A percentile compares a stretch with the other conserved stretches of the same genome.
phyloP scores from a whole-genome alignment of 208 protist genomes.

The Leishmania major region DNA sequence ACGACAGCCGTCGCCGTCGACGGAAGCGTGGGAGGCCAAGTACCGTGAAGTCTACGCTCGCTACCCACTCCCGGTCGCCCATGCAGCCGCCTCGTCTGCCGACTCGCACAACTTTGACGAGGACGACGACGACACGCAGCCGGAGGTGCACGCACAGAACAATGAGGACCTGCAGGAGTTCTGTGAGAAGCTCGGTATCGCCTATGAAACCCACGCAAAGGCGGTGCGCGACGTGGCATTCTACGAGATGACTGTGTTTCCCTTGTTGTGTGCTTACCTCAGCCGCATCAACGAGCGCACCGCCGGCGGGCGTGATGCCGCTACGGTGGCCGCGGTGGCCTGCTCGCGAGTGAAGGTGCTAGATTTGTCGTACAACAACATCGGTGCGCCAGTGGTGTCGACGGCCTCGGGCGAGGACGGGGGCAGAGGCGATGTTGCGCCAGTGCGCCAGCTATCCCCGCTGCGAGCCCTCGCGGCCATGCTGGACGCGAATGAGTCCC shows the following conservation, averaged over 20 bases:
- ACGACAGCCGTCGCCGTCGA: slow-evolving; percentile 41
- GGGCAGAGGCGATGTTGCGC: slow-evolving; percentile 15
- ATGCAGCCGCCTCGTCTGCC: not conserved
- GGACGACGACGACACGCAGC: slow-evolving; percentile 31
- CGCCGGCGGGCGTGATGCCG: slow-evolving; percentile 4
- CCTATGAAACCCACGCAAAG: slow-evolving; percentile 57
- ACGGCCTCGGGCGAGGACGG: slow-evolving; percentile 5
- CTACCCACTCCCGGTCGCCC: slow-evolving; percentile 61
- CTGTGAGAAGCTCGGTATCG: slow-evolving; percentile 55
- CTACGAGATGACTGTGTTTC: slow-evolving; percentile 70
- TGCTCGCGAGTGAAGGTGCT: slow-evolving; percentile 42
- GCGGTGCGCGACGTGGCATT: slow-evolving; percentile 55
- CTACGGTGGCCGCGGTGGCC: slow-evolving; percentile 19
- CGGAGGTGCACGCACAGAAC: slow-evolving; percentile 39
- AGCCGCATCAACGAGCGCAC: slow-evolving; percentile 32
- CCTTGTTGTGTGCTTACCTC: slow-evolving; percentile 63
- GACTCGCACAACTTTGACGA: slow-evolving; percentile 1
- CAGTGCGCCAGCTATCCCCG: slow-evolving; percentile 36
- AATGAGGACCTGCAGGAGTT: slow-evolving; percentile 66
- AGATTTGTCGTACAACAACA: slow-evolving; percentile 45
- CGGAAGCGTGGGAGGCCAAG: slow-evolving; percentile 44
- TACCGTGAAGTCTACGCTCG: slow-evolving; percentile 52
- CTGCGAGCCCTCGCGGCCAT: slow-evolving; percentile 61
- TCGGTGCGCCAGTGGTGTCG: slow-evolving; percentile 28
- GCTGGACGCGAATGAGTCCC: slow-evolving; percentile 77